phyloP scores from a whole-genome alignment of 1,139 yeast species.

The Spathaspora sp. region DNA sequence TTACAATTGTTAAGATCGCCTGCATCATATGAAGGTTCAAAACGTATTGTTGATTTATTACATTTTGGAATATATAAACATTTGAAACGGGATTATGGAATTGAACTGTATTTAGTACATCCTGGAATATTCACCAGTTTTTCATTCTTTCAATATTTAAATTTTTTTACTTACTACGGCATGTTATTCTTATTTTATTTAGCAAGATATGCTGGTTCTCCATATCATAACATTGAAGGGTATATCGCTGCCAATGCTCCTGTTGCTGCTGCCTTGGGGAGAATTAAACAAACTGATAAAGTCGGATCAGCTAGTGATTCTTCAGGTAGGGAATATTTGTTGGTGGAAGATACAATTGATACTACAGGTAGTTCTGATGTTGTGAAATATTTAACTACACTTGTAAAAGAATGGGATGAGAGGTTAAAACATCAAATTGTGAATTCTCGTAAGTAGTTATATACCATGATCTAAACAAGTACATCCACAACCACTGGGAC shows the following conservation, averaged over 20 bases:
- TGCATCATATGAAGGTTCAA: slow-evolving; percentile 88
- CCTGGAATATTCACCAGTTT: slow-evolving; percentile 94
- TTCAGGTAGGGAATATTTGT: slow-evolving; percentile 64
- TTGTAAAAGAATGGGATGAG: slow-evolving; percentile 57
- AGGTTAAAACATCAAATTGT: slow-evolving; percentile 71
- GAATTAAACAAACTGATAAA: slow-evolving; percentile 51
- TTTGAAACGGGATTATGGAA: slow-evolving; percentile 46
- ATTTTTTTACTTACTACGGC: slow-evolving; percentile 75
- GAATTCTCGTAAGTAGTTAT: slow-evolving; percentile 39
- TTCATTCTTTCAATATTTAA: slow-evolving; percentile 74
- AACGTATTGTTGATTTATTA: slow-evolving; percentile 78
- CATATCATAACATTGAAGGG: slow-evolving; percentile 86
- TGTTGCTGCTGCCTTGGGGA: slow-evolving; percentile 37
- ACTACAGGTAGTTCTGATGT: slow-evolving; percentile 66
- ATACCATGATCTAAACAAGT: slow-evolving; percentile 45
- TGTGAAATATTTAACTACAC: slow-evolving; percentile 53
- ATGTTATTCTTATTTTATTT: slow-evolving; percentile 82
- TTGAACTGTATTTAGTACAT: slow-evolving; percentile 76
- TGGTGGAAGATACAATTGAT: slow-evolving; percentile 50
- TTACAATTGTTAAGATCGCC: slow-evolving; percentile 64
- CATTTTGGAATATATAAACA: slow-evolving; percentile 67
- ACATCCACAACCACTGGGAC: slow-evolving; percentile 94
- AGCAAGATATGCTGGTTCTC: slow-evolving; percentile 81
- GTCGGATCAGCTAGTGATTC: slow-evolving; percentile 73
- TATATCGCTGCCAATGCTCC: slow-evolving; percentile 90